phyloP scores from a whole-genome alignment of 2,329 filamentous ascomycete genomes.

The Sporothrix dimorphospora region DNA sequence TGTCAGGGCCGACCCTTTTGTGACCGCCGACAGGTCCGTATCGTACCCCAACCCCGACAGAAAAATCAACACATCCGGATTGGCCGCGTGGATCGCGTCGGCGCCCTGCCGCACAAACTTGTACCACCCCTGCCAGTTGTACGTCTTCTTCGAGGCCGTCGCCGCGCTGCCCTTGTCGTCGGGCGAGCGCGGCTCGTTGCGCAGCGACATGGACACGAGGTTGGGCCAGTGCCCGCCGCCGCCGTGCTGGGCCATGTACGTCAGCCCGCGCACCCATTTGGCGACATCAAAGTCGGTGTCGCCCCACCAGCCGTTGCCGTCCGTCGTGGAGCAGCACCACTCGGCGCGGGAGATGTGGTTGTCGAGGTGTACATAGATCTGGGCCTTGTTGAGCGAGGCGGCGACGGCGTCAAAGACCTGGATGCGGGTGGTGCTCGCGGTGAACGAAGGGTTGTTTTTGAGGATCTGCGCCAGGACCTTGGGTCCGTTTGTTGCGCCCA shows the following conservation, averaged over 20 bases:
- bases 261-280: conserved; percentile 64
- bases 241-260: conserved; percentile 62
- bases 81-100: conserved; percentile 53
- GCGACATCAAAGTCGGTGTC: conserved; percentile 60
- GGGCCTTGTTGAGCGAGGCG: conserved; percentile 56
- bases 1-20: conserved; percentile 51
- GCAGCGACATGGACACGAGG: conserved; percentile 54
- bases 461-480: conserved; percentile 56
- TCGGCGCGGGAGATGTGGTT: conserved; percentile 62
- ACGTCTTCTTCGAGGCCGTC: conserved; percentile 43
- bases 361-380: conserved; percentile 62
- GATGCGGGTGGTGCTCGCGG: conserved; percentile 56
- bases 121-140: conserved; percentile 63
- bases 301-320: conserved; percentile 65
- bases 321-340: conserved; percentile 60
- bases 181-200: conserved; percentile 57
- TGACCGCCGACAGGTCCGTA: conserved; percentile 56
- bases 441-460: conserved; percentile 60
- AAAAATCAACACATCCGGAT: conserved; percentile 59
- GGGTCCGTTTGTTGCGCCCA: conserved; percentile 58
- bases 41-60: conserved; percentile 63
- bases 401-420: conserved; percentile 66
- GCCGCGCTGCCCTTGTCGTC: conserved; percentile 37
- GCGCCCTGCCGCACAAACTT: conserved; percentile 53
- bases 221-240: conserved; percentile 49